These are phyloP conservation scores for Geosmithia flava DNA, from an alignment of 2,329 filamentous ascomycete species.

Conservation along the genomic window DNA sequence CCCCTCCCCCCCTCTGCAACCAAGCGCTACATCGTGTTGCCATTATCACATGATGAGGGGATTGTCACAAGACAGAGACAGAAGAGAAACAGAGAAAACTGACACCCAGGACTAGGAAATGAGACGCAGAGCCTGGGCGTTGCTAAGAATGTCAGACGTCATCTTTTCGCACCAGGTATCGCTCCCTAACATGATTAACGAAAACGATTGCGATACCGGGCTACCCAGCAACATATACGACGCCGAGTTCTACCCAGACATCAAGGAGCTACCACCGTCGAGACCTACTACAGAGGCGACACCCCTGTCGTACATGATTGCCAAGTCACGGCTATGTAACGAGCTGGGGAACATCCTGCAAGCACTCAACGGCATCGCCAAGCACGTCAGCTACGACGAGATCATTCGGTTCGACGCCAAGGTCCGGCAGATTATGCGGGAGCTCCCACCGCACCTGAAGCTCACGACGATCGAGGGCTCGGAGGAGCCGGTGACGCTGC, in stretches of 20 bases:
- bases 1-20: too few species aligned
- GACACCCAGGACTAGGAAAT: conserved; percentile 44
- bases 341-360: conserved; percentile 64
- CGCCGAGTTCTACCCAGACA: conserved; percentile 62
- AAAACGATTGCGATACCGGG: conserved; percentile 63
- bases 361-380: conserved; percentile 42
- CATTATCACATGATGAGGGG: too few species aligned
- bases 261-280: conserved; percentile 53
- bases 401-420: conserved; percentile 49
- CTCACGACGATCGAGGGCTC: conserved; percentile 64
- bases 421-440: conserved; percentile 47
- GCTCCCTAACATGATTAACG: conserved; percentile 57
- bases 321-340: conserved; percentile 54
- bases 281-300: conserved; percentile 59
- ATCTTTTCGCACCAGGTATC: conserved; percentile 66
- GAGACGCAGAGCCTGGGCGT: conserved; percentile 54
- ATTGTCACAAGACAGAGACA: too few species aligned
- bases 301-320: conserved; percentile 68
- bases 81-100: neutral
- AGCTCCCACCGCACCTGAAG: conserved; percentile 69
- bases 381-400: conserved; percentile 48
- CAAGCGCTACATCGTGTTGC: too few species aligned
- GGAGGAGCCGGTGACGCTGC: conserved; percentile 69
- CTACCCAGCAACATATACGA: conserved; percentile 70
- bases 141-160: conserved; percentile 61